phyloP scores from a whole-genome alignment of 139 green algal species.

The Micractinium sp. region DNA sequence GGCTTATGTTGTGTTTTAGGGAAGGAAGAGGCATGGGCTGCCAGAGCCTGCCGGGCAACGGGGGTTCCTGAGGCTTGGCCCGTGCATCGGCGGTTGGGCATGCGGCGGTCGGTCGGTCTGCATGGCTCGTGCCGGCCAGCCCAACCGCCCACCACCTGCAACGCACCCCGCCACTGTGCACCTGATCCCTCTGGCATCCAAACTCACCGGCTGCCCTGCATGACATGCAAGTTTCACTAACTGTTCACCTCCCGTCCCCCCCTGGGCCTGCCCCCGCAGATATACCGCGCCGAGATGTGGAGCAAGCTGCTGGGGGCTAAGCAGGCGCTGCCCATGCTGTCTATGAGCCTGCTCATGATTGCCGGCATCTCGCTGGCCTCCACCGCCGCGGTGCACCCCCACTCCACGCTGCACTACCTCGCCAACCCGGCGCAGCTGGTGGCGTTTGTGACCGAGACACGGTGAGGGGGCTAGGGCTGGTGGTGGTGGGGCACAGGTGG shows the following conservation, averaged over 20 bases:
- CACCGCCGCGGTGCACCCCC: conserved; percentile 19
- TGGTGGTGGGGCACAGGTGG: background rate
- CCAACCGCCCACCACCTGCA: background rate
- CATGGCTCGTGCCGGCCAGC: too few relatives aligned
- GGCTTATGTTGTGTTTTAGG: background rate
- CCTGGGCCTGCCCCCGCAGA: conserved; percentile 12
- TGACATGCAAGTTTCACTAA: too few relatives aligned
- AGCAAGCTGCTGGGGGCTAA: conserved; percentile 36
- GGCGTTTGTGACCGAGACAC: background rate
- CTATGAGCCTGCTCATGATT: conserved; percentile 46
- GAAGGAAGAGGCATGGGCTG: too few relatives aligned
- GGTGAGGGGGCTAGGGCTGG: background rate
- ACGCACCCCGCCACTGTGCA: too few relatives aligned
- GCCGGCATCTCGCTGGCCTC: conserved; percentile 32
- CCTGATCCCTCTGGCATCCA: too few relatives aligned
- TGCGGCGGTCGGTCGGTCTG: too few relatives aligned
- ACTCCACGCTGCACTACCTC: conserved; percentile 16
- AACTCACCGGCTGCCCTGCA: too few relatives aligned
- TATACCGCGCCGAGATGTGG: conserved; percentile 46
- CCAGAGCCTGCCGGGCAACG: background rate
- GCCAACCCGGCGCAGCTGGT: background rate
- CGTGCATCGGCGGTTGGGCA: too few relatives aligned
- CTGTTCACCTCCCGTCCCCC: background rate
- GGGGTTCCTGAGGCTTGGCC: too few relatives aligned
- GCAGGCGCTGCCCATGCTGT: conserved; percentile 49